phyloP scores from a whole-genome alignment of 352 stramenopile genomes.

The Pythium biforme region DNA sequence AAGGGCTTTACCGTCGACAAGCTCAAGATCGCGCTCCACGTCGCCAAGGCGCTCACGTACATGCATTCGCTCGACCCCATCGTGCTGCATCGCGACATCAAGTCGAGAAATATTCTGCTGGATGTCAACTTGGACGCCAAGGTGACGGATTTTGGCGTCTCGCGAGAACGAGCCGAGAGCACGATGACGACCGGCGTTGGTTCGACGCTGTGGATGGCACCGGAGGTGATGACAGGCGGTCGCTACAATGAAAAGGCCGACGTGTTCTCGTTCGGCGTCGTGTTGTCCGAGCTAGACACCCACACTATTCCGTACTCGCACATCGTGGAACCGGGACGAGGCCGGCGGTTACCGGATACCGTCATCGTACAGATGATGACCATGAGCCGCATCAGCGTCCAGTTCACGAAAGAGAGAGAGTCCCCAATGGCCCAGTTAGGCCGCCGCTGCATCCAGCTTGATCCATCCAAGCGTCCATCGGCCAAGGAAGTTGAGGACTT shows the following conservation, averaged over 20 bases:
- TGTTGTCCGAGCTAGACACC: conserved; percentile 24
- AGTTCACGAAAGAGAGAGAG: conserved; percentile 5
- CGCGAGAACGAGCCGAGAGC: conserved; percentile 4
- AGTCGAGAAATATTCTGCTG: conserved; percentile 12
- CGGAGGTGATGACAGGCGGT: conserved; percentile 25
- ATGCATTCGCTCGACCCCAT: conserved; percentile 5
- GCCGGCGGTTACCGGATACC: not conserved
- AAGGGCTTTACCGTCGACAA: conserved; percentile 9
- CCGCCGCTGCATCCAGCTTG: not conserved
- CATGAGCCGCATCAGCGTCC: conserved; percentile 2
- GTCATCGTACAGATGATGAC: not conserved
- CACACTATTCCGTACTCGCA: not conserved
- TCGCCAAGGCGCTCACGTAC: conserved; percentile 8
- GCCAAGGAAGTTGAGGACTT: conserved; percentile 3
- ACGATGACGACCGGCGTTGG: conserved; percentile 12
- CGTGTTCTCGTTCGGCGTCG: conserved; percentile 32
- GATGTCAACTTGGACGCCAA: conserved; percentile 6
- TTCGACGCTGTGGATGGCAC: conserved; percentile 27
- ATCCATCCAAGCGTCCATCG: not conserved
- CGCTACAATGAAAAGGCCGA: conserved; percentile 21
- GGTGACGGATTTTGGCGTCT: conserved; percentile 13
- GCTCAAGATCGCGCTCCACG: conserved; percentile 12
- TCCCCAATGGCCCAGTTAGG: not conserved
- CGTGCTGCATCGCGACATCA: conserved; percentile 14
- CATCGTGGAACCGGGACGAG: not conserved